Conservation (phyloP, 2,329 filamentous ascomycete genomes). For the Sarocladium brachiariae region DNA sequence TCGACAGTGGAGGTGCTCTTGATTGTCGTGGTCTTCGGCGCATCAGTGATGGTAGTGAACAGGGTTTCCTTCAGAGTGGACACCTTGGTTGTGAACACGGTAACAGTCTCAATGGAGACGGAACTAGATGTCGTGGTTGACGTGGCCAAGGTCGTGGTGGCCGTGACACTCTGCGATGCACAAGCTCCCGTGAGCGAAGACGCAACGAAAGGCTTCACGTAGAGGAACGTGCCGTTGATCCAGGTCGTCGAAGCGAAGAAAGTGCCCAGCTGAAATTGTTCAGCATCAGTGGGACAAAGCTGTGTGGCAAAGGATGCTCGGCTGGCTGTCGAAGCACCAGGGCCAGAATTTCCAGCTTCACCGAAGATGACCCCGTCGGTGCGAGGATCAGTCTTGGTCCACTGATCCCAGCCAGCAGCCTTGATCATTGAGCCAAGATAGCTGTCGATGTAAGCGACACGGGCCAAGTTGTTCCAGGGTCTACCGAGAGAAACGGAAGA, state of each 20-base stretch:
- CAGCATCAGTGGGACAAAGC: background rate
- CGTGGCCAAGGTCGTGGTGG: background rate
- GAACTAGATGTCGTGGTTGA: background rate
- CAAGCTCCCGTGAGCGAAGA: background rate
- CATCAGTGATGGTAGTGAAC: background rate
- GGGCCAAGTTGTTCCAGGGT: background rate
- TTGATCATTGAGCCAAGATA: constrained; percentile 5
- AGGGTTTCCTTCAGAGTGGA: background rate
- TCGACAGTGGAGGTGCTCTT: constrained; percentile 1
- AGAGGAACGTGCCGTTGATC: constrained; percentile 1
- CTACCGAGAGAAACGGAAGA: constrained; percentile 16
- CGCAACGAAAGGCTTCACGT: background rate
- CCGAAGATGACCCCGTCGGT: background rate
- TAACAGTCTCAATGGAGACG: background rate
- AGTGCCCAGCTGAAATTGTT: background rate
- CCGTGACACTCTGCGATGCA: background rate
- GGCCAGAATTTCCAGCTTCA: background rate
- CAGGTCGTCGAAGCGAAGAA: background rate
- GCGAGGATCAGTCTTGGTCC: constrained; percentile 3
- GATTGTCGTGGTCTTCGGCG: background rate
- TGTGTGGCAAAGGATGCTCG: background rate
- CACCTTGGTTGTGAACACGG: background rate
- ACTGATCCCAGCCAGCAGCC: background rate
- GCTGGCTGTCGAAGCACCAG: constrained; percentile 1
- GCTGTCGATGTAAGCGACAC: constrained; percentile 5